Base-by-base conservation (phyloP, 1,284 basidiomycete genomes). In the Hemileia vastatrix region DNA sequence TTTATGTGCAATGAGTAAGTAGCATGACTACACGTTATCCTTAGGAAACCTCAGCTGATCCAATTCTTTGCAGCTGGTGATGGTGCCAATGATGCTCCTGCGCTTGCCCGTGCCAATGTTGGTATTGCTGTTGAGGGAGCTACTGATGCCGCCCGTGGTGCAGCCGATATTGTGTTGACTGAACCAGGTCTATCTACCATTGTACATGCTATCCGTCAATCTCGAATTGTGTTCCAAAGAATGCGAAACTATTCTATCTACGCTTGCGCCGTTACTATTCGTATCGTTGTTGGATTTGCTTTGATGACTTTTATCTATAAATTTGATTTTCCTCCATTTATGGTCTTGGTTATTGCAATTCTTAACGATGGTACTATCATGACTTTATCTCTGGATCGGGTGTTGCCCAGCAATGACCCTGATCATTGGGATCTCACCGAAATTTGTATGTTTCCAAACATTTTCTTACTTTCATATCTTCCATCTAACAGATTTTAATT, bases 271-370 rank as follows among this genome's bases (percentile, higher is more conserved):
- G 90, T 95, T 73, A 94, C 91, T 67, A 95, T 95, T 79, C 92
- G 93, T 88, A 93, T 97, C 77, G 92, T 96, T 70, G 88, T 95
- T 70, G 93, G 90, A 79, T 97, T 97, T 80, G 85, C 92, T 70
- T 85, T 96, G 79, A 83, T 97, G 76, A 88, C 90, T 57, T 96
- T 96, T 77, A 87, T 86, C 64, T 96, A 92, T 86, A 85, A 87
- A 81, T 91, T 92, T 78, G 88, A 94, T 79, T 97, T 97, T 89
- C 93, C 93, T 72, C 91, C 93, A 15, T 97, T 97, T 85, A 96
- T 97, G 93, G 86, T 97, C 68, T 87, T 96, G 77, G 89, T 97
- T 78, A 94, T 97, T 70, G 92, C 93, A 65, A 83, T 96, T 57
- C 81, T 96, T 71, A 97, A 97, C 79, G 93, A 96, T 77, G 93